A percentile compares a stretch with the other conserved stretches of the same genome.
These are phyloP conservation scores for Fonsecaea multimorphosa DNA, from an alignment of 2,329 filamentous ascomycete species.

Conservation along the genomic window DNA sequence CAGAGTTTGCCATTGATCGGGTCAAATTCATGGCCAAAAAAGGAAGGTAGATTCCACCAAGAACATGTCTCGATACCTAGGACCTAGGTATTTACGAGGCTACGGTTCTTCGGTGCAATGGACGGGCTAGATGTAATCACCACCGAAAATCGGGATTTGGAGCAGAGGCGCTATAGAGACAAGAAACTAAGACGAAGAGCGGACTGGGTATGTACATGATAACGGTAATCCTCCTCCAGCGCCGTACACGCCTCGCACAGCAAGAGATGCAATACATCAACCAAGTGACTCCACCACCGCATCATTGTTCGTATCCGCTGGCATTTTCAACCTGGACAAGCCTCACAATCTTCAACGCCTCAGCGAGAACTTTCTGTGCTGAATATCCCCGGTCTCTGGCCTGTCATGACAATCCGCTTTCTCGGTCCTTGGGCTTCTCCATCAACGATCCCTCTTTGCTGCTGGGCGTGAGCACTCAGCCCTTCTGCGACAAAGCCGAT, in stretches of 20 bases:
- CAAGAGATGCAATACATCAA: neutral
- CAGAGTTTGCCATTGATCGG: neutral
- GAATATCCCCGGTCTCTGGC: constrained; percentile 37
- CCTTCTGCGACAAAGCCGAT: constrained; percentile 38
- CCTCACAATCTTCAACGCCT: neutral
- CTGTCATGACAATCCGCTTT: constrained; percentile 38
- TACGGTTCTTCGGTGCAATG: too few species aligned
- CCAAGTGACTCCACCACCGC: neutral
- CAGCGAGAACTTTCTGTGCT: constrained; percentile 40
- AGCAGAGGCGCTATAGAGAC: neutral
- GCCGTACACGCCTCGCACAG: neutral
- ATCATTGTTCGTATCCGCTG: neutral
- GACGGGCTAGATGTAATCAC: too few species aligned
- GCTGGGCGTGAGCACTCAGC: constrained; percentile 35
- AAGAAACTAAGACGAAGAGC: neutral
- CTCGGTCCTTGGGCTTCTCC: constrained; percentile 31
- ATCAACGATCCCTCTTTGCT: constrained; percentile 28
- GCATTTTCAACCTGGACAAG: neutral
- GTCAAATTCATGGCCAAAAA: neutral
- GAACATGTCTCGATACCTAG: too few species aligned
- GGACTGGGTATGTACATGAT: neutral
- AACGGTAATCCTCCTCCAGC: neutral
- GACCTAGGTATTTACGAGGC: too few species aligned
- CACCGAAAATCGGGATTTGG: neutral
- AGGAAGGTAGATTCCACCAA: neutral